Conservation (phyloP, 805 yeast species). For the Kluyveromyces wickerhamii region DNA sequence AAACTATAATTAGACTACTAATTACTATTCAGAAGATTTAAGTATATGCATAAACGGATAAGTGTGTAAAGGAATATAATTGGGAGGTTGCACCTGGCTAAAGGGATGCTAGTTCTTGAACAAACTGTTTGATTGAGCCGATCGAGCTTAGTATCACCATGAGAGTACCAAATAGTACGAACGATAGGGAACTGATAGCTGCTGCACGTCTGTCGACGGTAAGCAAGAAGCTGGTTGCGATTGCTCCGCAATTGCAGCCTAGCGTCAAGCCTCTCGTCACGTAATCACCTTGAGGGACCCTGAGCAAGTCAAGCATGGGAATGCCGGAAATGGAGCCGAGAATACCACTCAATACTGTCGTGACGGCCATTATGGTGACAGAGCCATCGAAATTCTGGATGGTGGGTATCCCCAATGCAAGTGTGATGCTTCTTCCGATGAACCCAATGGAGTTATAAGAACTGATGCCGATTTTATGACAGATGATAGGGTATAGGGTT, state of each 20-base stretch:
- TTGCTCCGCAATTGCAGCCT: constrained; percentile 77
- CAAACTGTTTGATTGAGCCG: constrained; percentile 40
- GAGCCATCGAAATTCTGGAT: constrained; percentile 62
- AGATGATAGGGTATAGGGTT: constrained; percentile 62
- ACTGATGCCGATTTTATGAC: constrained; percentile 57
- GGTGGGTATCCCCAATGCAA: constrained; percentile 73
- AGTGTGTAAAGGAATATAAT: background rate
- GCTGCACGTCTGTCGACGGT: constrained; percentile 72
- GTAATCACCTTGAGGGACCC: constrained; percentile 55
- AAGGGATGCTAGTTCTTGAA: constrained; percentile 36
- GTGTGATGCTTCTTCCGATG: constrained; percentile 70
- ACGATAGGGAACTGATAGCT: constrained; percentile 64
- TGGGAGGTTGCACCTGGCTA: constrained; percentile 4
- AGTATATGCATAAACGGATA: background rate
- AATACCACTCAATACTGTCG: constrained; percentile 70
- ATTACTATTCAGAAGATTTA: background rate
- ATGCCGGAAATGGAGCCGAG: constrained; percentile 62
- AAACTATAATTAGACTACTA: background rate
- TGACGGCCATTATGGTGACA: constrained; percentile 64
- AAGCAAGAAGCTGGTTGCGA: constrained; percentile 69
- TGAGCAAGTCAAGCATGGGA: constrained; percentile 36
- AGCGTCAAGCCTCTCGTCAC: constrained; percentile 69
- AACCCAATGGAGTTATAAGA: constrained; percentile 59
- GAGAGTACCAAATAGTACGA: constrained; percentile 62
- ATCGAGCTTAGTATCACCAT: constrained; percentile 66